Percentiles rank a stretch among this genome's conserved stretches.
These are phyloP conservation scores for Penicillium olsonii DNA, from an alignment of 2,329 filamentous ascomycete species.

Conservation along the genomic window DNA sequence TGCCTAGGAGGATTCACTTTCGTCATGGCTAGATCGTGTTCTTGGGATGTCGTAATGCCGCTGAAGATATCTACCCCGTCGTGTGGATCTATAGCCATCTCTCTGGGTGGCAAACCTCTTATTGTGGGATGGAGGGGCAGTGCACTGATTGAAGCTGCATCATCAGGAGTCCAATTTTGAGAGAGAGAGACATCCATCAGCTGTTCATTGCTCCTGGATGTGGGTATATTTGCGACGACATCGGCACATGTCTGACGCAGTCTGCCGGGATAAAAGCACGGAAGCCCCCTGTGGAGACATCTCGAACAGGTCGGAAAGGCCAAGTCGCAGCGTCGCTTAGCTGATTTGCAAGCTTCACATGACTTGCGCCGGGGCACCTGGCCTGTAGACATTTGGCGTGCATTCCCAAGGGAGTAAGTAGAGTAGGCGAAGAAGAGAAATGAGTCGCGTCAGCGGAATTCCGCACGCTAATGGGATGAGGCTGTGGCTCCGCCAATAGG, in stretches of 20 bases:
- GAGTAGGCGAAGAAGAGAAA: constrained; percentile 14
- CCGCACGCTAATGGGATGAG: constrained; percentile 12
- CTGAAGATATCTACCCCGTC: background rate
- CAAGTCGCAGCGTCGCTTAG: constrained; percentile 60
- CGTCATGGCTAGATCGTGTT: background rate
- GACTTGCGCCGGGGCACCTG: constrained; percentile 52
- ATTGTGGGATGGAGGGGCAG: background rate
- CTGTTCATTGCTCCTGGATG: background rate
- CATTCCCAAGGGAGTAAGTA: background rate
- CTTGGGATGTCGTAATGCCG: background rate
- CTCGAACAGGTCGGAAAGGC: constrained; percentile 55
- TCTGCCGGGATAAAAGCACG: constrained; percentile 50
- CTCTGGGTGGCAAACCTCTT: background rate
- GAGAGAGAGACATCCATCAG: background rate
- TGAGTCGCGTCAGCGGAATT: constrained; percentile 26
- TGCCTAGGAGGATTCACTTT: constrained; percentile 9
- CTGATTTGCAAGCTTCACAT: constrained; percentile 57
- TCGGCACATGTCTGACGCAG: constrained; percentile 14
- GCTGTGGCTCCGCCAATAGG: constrained; percentile 10
- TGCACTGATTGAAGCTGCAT: background rate
- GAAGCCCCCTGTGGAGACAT: constrained; percentile 51
- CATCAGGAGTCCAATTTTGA: background rate
- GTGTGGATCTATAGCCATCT: background rate
- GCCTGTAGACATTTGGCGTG: background rate
- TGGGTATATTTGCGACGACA: background rate